Evolutionary conservation across 78 protist species (phyloP), one percentile per base, ranked within the genome.

Genomic region (Dictyostelium citrinum): DNA sequence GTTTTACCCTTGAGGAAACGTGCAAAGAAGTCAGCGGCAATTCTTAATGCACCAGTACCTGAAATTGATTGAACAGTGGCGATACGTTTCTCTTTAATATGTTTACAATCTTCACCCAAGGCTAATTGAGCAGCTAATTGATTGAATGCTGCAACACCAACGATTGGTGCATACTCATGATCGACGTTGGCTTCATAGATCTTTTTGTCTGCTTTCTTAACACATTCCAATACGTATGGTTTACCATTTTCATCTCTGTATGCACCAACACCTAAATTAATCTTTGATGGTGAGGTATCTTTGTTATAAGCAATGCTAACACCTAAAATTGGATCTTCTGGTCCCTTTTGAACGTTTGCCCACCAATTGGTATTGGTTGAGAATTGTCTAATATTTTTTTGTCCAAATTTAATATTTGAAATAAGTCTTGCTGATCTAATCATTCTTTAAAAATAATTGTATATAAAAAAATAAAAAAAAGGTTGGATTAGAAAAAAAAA

Each of bases 31-130:
- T 90, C 97, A 7, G 90, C 96, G 24, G 86, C 98, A 7, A 98
- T n/a, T 68, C 98, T 95, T 24, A 98, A 91, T 0, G 99, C 97
- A 64, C 99, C 99, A 9, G 99, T 99, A 79, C 99, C 99, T 0
- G 99, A 97, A 43, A 99, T 83, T 1, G 99, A 33, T 90, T 99
- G 99, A 29, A 86, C 74, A n/a, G 98, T 46, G 24, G 91, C 97
- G 10, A 93, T 78, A 29, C 78, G 74, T 88, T 82, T 78, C 24
- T 83, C 93, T 85, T 78, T 80, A 37, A 90, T 58, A 17, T 45
- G 77, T 39, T 46, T n/a, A 29, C 80, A 68, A 41, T 95, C 90
- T 33, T 80, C 78, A 35, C 91, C 91, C 16, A 90, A 24, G 75
- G 95, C 95, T 67, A 83, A 61, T 45, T 88, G 72, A 1, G 90